Conservation (phyloP, 345 rosid species). For the Lepidium didymum region DNA sequence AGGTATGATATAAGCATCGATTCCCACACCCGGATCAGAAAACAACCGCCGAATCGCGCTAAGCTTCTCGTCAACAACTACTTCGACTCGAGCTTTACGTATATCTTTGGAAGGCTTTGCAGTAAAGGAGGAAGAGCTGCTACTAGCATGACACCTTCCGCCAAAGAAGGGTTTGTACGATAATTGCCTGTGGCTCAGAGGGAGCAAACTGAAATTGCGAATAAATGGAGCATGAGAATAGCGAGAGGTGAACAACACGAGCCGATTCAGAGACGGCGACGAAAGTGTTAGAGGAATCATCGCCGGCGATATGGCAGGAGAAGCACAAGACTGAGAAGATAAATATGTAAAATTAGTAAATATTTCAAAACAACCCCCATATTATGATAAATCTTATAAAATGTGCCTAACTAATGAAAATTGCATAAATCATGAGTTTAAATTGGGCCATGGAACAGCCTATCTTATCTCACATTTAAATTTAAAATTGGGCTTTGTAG, state of each 20-base stretch:
- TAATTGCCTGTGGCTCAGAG: slow-evolving; percentile 12
- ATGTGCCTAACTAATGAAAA: not conserved
- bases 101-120: slow-evolving; percentile 76
- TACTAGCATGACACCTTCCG: slow-evolving; percentile 35
- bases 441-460: not conserved
- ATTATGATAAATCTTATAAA: not conserved
- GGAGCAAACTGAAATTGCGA: slow-evolving; percentile 23
- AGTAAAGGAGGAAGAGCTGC: slow-evolving; percentile 41
- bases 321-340: not conserved
- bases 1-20: slow-evolving; percentile 93
- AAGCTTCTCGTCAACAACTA: slow-evolving; percentile 65
- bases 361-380: not conserved
- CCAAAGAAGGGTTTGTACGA: slow-evolving; percentile 20
- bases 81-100: slow-evolving; percentile 27
- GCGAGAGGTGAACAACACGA: slow-evolving; percentile 32
- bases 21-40: slow-evolving; percentile 57
- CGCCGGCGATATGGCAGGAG: slow-evolving; percentile 35
- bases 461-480: not conserved
- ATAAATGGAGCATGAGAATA: slow-evolving; percentile 32
- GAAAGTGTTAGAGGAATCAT: slow-evolving; percentile 44
- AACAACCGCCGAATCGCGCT: slow-evolving; percentile 56
- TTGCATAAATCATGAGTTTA: not conserved
- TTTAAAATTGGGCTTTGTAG: not conserved
- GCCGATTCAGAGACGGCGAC: slow-evolving; percentile 33
- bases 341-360: not conserved